Conservation (phyloP, 2,329 filamentous ascomycete species). For the Hirsutella minnesotensis region DNA sequence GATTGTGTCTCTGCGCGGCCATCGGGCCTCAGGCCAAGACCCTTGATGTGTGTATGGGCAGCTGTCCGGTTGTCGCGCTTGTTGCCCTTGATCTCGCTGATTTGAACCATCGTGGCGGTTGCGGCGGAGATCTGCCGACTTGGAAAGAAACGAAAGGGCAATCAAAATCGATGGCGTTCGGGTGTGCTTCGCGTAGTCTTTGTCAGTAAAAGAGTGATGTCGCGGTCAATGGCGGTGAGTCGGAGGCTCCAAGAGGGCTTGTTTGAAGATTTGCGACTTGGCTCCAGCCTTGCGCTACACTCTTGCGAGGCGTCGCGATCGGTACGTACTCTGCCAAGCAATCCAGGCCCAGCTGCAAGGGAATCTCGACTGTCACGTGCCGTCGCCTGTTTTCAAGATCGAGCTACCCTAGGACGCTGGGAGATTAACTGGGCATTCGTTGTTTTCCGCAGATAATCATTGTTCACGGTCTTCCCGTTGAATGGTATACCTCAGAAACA, state of each 20-base stretch:
- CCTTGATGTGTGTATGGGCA: constrained; percentile 95
- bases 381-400: no score
- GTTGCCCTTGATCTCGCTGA: constrained; percentile 90
- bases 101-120: constrained; percentile 60
- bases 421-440: no score
- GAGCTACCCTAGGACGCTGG: no score
- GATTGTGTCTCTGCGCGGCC: constrained; percentile 71
- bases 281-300: constrained; percentile 13
- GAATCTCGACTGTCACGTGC: no score
- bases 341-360: neutral
- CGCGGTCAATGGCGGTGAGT: neutral
- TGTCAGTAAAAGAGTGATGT: neutral
- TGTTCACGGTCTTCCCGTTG: no score
- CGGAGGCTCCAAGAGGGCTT: neutral
- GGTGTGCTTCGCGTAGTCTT: no score
- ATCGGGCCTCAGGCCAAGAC: constrained; percentile 75
- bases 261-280: constrained; percentile 17
- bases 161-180: no score
- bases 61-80: constrained; percentile 92
- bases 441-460: no score
- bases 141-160: no score
- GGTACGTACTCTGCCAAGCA: constrained; percentile 1
- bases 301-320: constrained; percentile 13
- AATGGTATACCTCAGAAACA: no score
- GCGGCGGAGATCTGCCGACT: constrained; percentile 5